These are phyloP conservation scores for Yamadazyma songkhlaensis DNA, from an alignment of 1,139 yeast species.

Conservation along the genomic window DNA sequence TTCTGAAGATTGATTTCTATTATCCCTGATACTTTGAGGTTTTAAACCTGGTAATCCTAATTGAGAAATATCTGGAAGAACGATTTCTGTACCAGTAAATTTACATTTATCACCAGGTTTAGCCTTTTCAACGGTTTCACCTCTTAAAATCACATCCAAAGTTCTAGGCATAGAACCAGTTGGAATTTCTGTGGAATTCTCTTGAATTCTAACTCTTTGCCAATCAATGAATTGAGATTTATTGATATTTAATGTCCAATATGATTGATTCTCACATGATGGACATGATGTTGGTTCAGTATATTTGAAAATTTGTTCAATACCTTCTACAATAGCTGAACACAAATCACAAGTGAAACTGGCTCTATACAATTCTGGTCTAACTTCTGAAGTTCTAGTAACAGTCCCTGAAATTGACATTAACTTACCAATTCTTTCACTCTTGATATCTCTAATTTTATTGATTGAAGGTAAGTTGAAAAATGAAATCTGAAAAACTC, in stretches of 20 bases:
- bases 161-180: conserved; percentile 99
- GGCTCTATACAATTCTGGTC: conserved; percentile 90
- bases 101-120: conserved; percentile 97
- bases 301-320: conserved; percentile 89
- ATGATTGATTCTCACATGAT: conserved; percentile 80
- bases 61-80: conserved; percentile 92
- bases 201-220: conserved; percentile 97
- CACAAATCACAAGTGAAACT: conserved; percentile 90
- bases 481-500: conserved; percentile 85
- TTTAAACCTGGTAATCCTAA: conserved; percentile 96
- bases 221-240: conserved; percentile 92
- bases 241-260: conserved; percentile 80
- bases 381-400: conserved; percentile 93
- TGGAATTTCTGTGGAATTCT: conserved; percentile 92
- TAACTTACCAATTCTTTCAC: conserved; percentile 84
- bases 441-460: conserved; percentile 85
- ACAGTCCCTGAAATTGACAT: conserved; percentile 92
- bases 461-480: conserved; percentile 81
- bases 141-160: conserved; percentile 86
- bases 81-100: conserved; percentile 94
- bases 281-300: conserved; percentile 96
- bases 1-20: conserved; percentile 62
- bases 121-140: conserved; percentile 93
- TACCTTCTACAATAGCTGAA: conserved; percentile 79
- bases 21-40: conserved; percentile 77